phyloP scores from a whole-genome alignment of 148 eudicot genomes.

The Drosera capensis region DNA sequence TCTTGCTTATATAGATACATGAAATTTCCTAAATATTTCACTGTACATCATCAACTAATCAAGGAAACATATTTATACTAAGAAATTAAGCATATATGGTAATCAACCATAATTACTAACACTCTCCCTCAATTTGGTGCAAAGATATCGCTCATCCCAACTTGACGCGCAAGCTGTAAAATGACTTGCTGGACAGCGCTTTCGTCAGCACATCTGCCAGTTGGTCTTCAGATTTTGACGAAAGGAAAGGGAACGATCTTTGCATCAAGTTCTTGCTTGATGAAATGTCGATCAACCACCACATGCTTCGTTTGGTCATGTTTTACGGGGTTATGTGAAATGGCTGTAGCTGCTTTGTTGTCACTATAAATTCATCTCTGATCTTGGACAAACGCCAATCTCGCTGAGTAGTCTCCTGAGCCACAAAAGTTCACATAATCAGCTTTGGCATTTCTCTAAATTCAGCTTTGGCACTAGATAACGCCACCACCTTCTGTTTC shows the following conservation, averaged over 20 bases:
- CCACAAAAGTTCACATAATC: neutral
- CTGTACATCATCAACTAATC: too few relatives aligned
- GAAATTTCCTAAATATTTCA: too few relatives aligned
- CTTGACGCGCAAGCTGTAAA: too few relatives aligned
- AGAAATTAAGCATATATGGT: too few relatives aligned
- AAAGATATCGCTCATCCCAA: too few relatives aligned
- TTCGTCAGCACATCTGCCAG: neutral
- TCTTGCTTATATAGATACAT: too few relatives aligned
- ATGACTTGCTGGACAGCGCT: too few relatives aligned
- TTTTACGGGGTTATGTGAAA: neutral
- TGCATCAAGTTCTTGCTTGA: neutral
- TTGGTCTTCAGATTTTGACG: neutral
- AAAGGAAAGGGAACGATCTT: neutral
- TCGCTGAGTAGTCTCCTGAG: neutral
- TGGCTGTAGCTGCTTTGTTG: neutral
- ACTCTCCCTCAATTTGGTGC: too few relatives aligned
- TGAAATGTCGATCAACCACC: neutral
- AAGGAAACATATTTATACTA: too few relatives aligned
- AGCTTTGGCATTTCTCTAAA: neutral
- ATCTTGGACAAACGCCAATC: neutral
- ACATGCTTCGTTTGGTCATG: slow-evolving; percentile 1
- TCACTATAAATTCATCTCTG: neutral
- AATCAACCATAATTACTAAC: too few relatives aligned
- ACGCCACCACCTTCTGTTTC: neutral
- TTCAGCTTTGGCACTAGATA: neutral